Percentiles rank a stretch among this genome's conserved stretches.
phyloP scores from a whole-genome alignment of 2,329 filamentous ascomycete species.

The Endoconidiophora polonica region DNA sequence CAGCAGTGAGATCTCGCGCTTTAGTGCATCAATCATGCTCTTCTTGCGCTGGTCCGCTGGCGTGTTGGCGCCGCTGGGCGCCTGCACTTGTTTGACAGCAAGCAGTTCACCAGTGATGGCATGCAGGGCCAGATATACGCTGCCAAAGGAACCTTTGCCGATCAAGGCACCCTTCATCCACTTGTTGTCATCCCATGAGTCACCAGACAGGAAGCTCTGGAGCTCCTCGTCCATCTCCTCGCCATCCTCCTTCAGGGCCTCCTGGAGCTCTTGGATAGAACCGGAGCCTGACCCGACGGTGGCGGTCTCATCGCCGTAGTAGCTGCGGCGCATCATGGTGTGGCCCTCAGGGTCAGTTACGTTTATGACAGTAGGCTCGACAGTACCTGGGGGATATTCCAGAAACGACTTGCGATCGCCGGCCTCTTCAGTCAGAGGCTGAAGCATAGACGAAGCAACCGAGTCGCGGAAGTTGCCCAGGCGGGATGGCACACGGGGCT shows the following conservation, averaged over 20 bases:
- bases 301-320: slow-evolving; percentile 52
- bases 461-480: slow-evolving; percentile 62
- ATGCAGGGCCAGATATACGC: slow-evolving; percentile 86
- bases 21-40: slow-evolving; percentile 93
- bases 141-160: slow-evolving; percentile 90
- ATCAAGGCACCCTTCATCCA: slow-evolving; percentile 99
- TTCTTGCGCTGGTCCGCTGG: slow-evolving; percentile 84
- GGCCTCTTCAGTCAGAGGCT: slow-evolving; percentile 82
- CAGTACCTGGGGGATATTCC: slow-evolving; percentile 62
- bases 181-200: slow-evolving; percentile 92
- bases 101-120: slow-evolving; percentile 93
- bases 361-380: slow-evolving; percentile 49
- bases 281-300: slow-evolving; percentile 37
- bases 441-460: slow-evolving; percentile 72
- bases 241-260: slow-evolving; percentile 76
- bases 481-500: slow-evolving; percentile 30
- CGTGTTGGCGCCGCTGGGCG: slow-evolving; percentile 62
- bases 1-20: slow-evolving; percentile 87
- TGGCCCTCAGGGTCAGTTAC: slow-evolving; percentile 65
- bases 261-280: slow-evolving; percentile 68
- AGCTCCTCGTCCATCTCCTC: slow-evolving; percentile 84
- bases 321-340: slow-evolving; percentile 49
- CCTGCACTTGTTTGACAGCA: slow-evolving; percentile 94
- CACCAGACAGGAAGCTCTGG: slow-evolving; percentile 74
- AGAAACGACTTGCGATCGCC: slow-evolving; percentile 91